phyloP scores from a whole-genome alignment of 371 early-diverging fungal species.

The Umbelopsis sp. region DNA sequence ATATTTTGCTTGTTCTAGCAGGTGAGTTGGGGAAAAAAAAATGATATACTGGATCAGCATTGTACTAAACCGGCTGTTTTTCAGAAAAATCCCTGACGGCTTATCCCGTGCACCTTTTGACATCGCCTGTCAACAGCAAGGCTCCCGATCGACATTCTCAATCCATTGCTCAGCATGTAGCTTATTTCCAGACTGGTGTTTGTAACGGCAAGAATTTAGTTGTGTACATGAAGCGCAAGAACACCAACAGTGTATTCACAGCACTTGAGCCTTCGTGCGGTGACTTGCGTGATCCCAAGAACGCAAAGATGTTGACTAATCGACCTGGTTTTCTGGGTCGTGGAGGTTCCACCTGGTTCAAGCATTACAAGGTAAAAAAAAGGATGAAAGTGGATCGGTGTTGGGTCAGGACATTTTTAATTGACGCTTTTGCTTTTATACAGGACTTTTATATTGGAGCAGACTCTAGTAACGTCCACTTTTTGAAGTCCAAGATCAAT shows the following conservation, averaged over 20 bases:
- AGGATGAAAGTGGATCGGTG: too few species aligned
- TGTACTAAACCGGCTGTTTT: neutral
- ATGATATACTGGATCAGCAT: neutral
- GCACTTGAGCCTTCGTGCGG: slow-evolving; percentile 42
- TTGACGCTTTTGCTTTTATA: neutral
- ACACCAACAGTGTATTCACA: slow-evolving; percentile 48
- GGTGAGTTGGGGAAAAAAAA: slow-evolving; percentile 22
- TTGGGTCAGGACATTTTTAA: neutral
- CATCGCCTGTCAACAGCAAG: slow-evolving; percentile 44
- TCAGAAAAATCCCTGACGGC: slow-evolving; percentile 66
- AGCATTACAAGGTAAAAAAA: slow-evolving; percentile 34
- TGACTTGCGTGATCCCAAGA: slow-evolving; percentile 47
- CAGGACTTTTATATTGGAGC: slow-evolving; percentile 85
- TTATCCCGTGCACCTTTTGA: slow-evolving; percentile 64
- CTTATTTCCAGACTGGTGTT: slow-evolving; percentile 79
- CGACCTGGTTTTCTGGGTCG: slow-evolving; percentile 40
- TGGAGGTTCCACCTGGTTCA: slow-evolving; percentile 49
- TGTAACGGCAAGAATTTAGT: slow-evolving; percentile 67
- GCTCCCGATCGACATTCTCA: slow-evolving; percentile 45
- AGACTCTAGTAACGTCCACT: slow-evolving; percentile 76
- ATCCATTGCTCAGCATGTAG: slow-evolving; percentile 68
- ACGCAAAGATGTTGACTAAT: slow-evolving; percentile 36
- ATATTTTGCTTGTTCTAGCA: slow-evolving; percentile 50
- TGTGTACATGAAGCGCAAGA: slow-evolving; percentile 58
- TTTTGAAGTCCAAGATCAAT: slow-evolving; percentile 74